Evolutionary conservation across 2,329 filamentous ascomycete species (phyloP).

Genomic region (Pseudodiploospora longispora): DNA sequence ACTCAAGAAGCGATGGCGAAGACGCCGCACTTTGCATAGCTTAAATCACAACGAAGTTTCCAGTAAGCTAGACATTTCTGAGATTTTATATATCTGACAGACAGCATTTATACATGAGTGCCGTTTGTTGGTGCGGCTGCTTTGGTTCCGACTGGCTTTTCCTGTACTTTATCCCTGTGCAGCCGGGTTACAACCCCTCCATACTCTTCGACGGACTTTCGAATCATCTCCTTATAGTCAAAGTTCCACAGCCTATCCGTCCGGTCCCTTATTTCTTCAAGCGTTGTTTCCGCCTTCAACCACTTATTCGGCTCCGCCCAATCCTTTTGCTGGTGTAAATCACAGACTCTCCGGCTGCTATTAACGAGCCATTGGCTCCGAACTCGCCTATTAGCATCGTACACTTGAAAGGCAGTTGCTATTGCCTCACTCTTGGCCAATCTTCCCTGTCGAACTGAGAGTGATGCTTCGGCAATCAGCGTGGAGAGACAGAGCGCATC

Average conservation of each 20-base stretch:
- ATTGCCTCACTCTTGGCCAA: background rate
- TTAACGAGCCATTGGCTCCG: slow-evolving; percentile 9
- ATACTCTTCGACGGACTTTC: slow-evolving; percentile 2
- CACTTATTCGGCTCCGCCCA: slow-evolving; percentile 2
- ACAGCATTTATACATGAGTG: no score
- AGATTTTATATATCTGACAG: no score
- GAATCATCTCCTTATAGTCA: slow-evolving; percentile 1
- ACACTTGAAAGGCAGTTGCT: slow-evolving; percentile 1
- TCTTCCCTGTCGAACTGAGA: background rate
- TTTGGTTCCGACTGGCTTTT: no score
- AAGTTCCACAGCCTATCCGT: slow-evolving; percentile 5
- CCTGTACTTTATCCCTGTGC: no score
- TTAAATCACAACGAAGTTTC: no score
- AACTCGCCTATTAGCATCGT: slow-evolving; percentile 4
- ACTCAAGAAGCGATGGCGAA: no score
- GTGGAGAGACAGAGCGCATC: slow-evolving; percentile 11
- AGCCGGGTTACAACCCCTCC: no score
- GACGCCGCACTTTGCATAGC: no score
- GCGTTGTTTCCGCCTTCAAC: slow-evolving; percentile 1
- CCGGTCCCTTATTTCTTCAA: slow-evolving; percentile 6
- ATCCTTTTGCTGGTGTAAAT: slow-evolving; percentile 5
- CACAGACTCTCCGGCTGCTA: slow-evolving; percentile 7
- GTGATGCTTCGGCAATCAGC: background rate
- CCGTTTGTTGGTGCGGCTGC: no score
- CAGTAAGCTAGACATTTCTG: no score